Evolutionary conservation across 371 early-diverging fungal species (phyloP).

Genomic region (Batrachochytrium dendrobatidis): DNA sequence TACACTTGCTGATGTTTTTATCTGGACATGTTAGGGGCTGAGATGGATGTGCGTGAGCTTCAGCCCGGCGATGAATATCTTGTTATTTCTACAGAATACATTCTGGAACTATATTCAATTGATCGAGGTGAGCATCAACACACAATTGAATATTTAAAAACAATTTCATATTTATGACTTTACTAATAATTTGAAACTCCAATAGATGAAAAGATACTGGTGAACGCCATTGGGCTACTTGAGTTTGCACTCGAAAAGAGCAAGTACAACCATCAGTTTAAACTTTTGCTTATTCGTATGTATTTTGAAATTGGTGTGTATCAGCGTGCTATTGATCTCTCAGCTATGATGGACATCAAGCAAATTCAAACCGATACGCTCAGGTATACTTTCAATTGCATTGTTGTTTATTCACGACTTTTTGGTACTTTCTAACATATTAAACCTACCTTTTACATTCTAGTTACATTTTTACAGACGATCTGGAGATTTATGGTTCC

Average conservation of each 20-base stretch:
- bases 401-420: background rate
- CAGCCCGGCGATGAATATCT: slow-evolving; percentile 77
- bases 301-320: slow-evolving; percentile 63
- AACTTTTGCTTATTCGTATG: slow-evolving; percentile 70
- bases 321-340: slow-evolving; percentile 57
- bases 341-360: slow-evolving; percentile 74
- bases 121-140: slow-evolving; percentile 10
- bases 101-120: slow-evolving; percentile 37
- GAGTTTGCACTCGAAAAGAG: slow-evolving; percentile 68
- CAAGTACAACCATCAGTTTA: slow-evolving; percentile 73
- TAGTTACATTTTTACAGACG: slow-evolving; percentile 61
- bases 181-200: no score
- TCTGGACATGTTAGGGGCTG: slow-evolving; percentile 36
- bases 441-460: background rate
- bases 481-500: slow-evolving; percentile 52
- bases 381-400: slow-evolving; percentile 33
- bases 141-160: no score
- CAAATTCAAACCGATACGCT: slow-evolving; percentile 84
- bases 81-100: slow-evolving; percentile 53
- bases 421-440: background rate
- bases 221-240: slow-evolving; percentile 40
- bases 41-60: slow-evolving; percentile 61
- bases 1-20: no score
- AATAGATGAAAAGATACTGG: slow-evolving; percentile 1
- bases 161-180: no score